Conservation (phyloP, 352 stramenopile species). For the Pythium insidiosum region DNA sequence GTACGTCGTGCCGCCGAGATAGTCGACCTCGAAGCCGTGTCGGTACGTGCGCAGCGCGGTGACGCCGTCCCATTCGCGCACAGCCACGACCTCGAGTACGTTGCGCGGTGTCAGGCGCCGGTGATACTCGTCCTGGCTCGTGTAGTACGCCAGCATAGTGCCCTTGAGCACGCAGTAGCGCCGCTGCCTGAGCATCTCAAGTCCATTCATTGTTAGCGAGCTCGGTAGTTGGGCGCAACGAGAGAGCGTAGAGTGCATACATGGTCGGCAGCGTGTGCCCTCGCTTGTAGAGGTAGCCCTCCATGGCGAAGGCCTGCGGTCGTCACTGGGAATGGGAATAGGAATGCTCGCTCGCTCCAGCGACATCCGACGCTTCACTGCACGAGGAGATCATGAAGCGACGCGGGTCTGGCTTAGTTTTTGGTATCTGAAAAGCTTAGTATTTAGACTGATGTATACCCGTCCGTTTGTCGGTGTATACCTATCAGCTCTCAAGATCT, state of each 20-base stretch:
- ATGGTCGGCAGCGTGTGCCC: constrained; percentile 38
- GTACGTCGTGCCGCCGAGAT: constrained; percentile 35
- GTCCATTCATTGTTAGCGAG: no score
- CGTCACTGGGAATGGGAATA: no score
- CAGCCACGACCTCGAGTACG: constrained; percentile 49
- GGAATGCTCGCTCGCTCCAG: no score
- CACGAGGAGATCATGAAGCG: no score
- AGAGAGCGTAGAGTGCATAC: no score
- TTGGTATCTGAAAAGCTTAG: no score
- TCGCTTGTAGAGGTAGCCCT: constrained; percentile 40
- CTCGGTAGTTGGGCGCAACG: no score
- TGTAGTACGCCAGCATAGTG: constrained; percentile 67
- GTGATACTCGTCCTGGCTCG: constrained; percentile 36
- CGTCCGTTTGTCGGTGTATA: no score
- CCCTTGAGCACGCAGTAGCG: constrained; percentile 71
- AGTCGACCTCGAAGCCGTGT: constrained; percentile 28
- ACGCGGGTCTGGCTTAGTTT: no score
- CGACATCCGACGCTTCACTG: no score
- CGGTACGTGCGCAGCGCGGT: constrained; percentile 17
- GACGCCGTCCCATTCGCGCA: constrained; percentile 25
- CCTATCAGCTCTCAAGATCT: no score
- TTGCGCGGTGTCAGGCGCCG: constrained; percentile 33
- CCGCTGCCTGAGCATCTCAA: constrained; percentile 66
- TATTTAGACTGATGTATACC: no score
- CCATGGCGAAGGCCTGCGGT: constrained; percentile 12